Conservation (phyloP, 495 filamentous ascomycete genomes). For the Penicillium herquei region DNA sequence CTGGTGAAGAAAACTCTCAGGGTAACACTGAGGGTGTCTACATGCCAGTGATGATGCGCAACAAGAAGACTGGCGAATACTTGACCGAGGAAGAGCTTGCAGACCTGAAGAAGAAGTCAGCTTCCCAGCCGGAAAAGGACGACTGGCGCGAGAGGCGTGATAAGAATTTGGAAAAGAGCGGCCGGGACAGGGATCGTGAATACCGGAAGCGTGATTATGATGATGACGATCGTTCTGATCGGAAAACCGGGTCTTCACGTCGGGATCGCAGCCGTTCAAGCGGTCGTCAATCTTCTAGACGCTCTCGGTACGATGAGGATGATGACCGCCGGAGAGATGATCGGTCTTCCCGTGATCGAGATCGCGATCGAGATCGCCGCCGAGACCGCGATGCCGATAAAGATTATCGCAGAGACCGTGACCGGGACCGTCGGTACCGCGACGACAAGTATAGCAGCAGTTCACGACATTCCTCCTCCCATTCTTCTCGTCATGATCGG, state of each 20-base stretch:
- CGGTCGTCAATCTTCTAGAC: conserved; percentile 29
- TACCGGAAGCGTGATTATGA: conserved; percentile 32
- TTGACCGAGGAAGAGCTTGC: conserved; percentile 63
- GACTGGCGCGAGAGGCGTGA: conserved; percentile 51
- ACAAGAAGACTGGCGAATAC: conserved; percentile 64
- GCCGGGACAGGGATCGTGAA: conserved; percentile 38
- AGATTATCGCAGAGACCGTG: conserved; percentile 34
- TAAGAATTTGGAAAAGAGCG: conserved; percentile 49
- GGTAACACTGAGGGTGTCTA: conserved; percentile 54
- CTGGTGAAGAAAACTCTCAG: conserved; percentile 36
- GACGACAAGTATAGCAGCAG: conserved; percentile 35
- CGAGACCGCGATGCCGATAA: conserved; percentile 28
- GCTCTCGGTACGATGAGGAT: conserved; percentile 33
- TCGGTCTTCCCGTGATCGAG: conserved; percentile 32
- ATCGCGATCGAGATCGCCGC: conserved; percentile 23
- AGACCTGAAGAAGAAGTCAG: conserved; percentile 44
- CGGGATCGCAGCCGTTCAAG: conserved; percentile 37
- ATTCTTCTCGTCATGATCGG: conserved; percentile 31
- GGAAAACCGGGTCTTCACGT: conserved; percentile 32
- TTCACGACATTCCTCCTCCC: conserved; percentile 37
- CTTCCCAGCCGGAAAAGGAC: conserved; percentile 38
- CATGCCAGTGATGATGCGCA: conserved; percentile 64
- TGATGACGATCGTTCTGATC: conserved; percentile 27
- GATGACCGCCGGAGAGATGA: conserved; percentile 29
- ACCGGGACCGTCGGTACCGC: conserved; percentile 26